Base-by-base conservation (phyloP, 768 basidiomycete species). In the Mycena kentingensis region DNA sequence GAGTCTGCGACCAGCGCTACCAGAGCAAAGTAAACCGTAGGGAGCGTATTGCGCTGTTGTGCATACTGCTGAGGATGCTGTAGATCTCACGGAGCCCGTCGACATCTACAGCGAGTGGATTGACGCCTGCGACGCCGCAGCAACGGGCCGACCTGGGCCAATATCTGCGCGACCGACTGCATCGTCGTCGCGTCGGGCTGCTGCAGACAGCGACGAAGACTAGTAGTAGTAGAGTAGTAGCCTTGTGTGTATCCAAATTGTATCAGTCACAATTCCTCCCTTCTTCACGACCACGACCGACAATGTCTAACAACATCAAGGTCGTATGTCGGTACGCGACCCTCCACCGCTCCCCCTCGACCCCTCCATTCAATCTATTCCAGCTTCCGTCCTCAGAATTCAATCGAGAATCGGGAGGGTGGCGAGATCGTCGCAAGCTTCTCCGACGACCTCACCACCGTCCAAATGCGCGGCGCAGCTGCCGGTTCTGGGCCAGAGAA, bases 301-400 rank as follows among this genome's bases (percentile, higher is more conserved):
- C 66, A 67, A 81, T 79, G 75, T 83, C 87, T 74, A 93, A 85
- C 61, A 95, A 95, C 70, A 94, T 96, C 81, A 96, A 98, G 79
- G 97, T 99, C 67, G 93, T 99, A 60, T 98, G 96, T 81, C 93
- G 96, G 96, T 95, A 63, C 62, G 93, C 73, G 45, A 51, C 42
- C 31, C 29, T 36, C 34, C 21, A 18, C 21, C 36, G 29, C 50
- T 25, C 27, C 39, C 49, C 54, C 43, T 35, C 24, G 31, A 37
- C 26, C 21, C 39, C 31, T 61, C 64, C 49, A 63, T 54, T 52
- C 21, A 41, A 29, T 50, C 15, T 28, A 25, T 46, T 38, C 22
- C 65, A 95, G 96, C 52, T 99, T 98, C 74, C 93, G 97, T 58
- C 97, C 97, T 5, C 82, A 89, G 57, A 99, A 99, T 73, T 76